Conservation (phyloP, 768 basidiomycete species). For the Imleria badia region DNA sequence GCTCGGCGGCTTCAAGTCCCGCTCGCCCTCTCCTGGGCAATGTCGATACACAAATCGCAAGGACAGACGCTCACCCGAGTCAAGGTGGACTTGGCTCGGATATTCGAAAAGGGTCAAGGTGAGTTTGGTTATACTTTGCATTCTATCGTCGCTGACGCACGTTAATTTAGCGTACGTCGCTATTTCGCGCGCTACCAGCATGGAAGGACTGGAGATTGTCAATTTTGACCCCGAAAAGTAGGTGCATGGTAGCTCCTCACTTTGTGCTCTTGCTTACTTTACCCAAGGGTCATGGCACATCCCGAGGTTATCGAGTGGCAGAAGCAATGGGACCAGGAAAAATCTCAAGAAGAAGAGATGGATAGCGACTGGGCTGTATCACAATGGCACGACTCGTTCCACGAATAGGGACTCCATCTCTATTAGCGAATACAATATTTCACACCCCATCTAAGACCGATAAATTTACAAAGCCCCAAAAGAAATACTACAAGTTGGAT, state of each 20-base stretch:
- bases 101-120: constrained; percentile 84
- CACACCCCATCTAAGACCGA: background rate
- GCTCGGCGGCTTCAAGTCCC: constrained; percentile 58
- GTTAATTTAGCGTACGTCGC: constrained; percentile 32
- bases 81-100: constrained; percentile 85
- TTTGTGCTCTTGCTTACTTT: constrained; percentile 1
- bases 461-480: constrained; percentile 3
- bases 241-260: background rate
- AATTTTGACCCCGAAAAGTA: constrained; percentile 37
- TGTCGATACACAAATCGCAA: constrained; percentile 98
- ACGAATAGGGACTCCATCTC: constrained; percentile 5
- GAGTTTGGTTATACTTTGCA: background rate
- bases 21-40: constrained; percentile 91
- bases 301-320: constrained; percentile 35
- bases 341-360: constrained; percentile 34
- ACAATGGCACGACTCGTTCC: constrained; percentile 31
- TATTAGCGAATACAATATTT: constrained; percentile 4
- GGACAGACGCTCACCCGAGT: constrained; percentile 94
- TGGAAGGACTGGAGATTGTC: constrained; percentile 41
- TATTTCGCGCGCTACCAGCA: constrained; percentile 40
- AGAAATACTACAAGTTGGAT: constrained; percentile 13
- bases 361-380: constrained; percentile 33
- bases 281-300: constrained; percentile 36
- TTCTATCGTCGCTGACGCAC: background rate
- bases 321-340: constrained; percentile 25